Conservation (phyloP, 2,329 filamentous ascomycete genomes). For the Cercospora sp. region DNA sequence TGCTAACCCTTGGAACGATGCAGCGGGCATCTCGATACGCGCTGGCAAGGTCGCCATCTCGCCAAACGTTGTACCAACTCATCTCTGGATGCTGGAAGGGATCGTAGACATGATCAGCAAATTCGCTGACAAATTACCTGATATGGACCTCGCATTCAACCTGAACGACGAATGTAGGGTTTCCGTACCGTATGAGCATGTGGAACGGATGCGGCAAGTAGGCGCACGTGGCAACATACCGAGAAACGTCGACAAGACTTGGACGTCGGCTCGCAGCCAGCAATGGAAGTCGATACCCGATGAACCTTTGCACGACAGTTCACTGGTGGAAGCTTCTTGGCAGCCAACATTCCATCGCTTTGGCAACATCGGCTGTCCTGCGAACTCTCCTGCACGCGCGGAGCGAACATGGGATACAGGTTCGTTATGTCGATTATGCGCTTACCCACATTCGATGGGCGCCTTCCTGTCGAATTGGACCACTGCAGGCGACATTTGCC, state of each 20-base stretch:
- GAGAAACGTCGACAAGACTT: conserved; percentile 31
- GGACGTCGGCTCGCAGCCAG: conserved; percentile 42
- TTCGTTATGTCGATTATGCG: conserved; percentile 65
- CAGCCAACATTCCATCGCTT: conserved; percentile 46
- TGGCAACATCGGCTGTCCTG: conserved; percentile 59
- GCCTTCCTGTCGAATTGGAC: conserved; percentile 69
- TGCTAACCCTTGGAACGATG: conserved; percentile 56
- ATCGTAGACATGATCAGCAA: conserved; percentile 55
- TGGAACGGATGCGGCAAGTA: conserved; percentile 41
- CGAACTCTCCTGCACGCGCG: conserved; percentile 60
- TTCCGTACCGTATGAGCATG: conserved; percentile 53
- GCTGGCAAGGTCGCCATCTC: conserved; percentile 54
- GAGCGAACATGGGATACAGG: conserved; percentile 64
- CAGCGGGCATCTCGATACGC: conserved; percentile 59
- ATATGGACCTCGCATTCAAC: conserved; percentile 66
- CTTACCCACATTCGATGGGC: conserved; percentile 63
- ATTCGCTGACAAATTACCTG: conserved; percentile 57
- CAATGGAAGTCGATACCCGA: conserved; percentile 43
- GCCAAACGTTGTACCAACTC: conserved; percentile 55
- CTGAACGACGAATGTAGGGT: conserved; percentile 62
- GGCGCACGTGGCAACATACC: conserved; percentile 7
- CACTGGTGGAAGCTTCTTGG: conserved; percentile 38
- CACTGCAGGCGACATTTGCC: conserved; percentile 66
- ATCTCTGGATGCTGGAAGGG: conserved; percentile 61
- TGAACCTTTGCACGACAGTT: conserved; percentile 33